These are phyloP conservation scores for Pyrenophora teres DNA, from an alignment of 2,329 filamentous ascomycete species.

Conservation along the genomic window DNA sequence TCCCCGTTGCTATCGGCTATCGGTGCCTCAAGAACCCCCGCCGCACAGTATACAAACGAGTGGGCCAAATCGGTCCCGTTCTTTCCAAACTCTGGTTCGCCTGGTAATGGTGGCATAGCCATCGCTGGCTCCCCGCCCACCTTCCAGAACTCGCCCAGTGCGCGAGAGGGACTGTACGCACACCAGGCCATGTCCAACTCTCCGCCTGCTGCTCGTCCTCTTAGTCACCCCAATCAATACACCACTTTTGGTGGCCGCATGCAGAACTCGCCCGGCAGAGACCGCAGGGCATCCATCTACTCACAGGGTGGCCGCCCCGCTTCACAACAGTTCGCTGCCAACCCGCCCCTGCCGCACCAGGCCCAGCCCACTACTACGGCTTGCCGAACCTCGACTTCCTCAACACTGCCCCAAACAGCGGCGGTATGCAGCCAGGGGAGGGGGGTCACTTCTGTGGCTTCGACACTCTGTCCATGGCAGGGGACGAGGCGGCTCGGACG, in stretches of 20 bases:
- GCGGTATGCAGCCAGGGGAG: conserved; percentile 65
- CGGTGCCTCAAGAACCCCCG: conserved; percentile 43
- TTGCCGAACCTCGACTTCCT: conserved; percentile 73
- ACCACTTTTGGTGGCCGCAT: conserved; percentile 49
- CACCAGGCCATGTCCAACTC: conserved; percentile 50
- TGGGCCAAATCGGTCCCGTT: conserved; percentile 53
- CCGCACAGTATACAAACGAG: conserved; percentile 50
- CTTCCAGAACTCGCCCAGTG: conserved; percentile 42
- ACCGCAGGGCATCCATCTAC: conserved; percentile 59
- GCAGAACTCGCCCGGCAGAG: conserved; percentile 41
- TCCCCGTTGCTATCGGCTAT: conserved; percentile 48
- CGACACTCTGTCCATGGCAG: conserved; percentile 65
- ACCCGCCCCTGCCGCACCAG: conserved; percentile 74
- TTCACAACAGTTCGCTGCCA: conserved; percentile 53
- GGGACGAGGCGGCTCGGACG: conserved; percentile 50
- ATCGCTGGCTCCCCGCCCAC: conserved; percentile 53
- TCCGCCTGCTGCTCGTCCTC: conserved; percentile 42
- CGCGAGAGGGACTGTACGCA: conserved; percentile 36
- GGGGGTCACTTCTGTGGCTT: conserved; percentile 81
- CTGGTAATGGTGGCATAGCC: conserved; percentile 47
- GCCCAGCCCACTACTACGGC: conserved; percentile 79
- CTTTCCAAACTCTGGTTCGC: conserved; percentile 50
- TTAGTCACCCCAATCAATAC: conserved; percentile 55
- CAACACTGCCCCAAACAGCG: conserved; percentile 51
- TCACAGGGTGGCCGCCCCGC: conserved; percentile 51